Percentiles rank a stretch among this genome's conserved stretches.
These are phyloP conservation scores for Polytrichum commune DNA, from an alignment of 225 moss, liverwort and hornwort species.

Conservation along the genomic window DNA sequence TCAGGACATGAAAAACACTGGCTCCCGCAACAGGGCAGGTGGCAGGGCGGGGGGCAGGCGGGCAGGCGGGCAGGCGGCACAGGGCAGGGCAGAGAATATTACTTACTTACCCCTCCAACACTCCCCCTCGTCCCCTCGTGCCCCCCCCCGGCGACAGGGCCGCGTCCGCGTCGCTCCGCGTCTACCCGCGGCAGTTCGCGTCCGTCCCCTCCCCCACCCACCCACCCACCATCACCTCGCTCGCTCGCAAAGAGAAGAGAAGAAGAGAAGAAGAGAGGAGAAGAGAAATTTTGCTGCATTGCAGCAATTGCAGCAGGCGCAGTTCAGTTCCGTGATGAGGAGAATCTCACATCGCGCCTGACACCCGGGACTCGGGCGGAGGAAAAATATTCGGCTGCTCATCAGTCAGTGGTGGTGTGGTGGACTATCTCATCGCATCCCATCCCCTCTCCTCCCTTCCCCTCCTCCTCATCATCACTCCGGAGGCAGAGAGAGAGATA, in stretches of 20 bases:
- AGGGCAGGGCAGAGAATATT: too few species aligned
- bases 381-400: not conserved
- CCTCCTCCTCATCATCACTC: too few species aligned
- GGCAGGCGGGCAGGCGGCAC: too few species aligned
- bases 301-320: too few species aligned
- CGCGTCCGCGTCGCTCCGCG: not conserved
- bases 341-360: too few species aligned
- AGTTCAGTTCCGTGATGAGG: too few species aligned
- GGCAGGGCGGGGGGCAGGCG: too few species aligned
- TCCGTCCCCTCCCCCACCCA: not conserved
- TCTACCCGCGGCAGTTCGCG: not conserved
- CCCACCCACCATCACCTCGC: not conserved
- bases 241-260: not conserved
- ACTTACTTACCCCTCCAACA: too few species aligned
- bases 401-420: not conserved
- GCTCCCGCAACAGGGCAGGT: too few species aligned
- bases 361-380: not conserved
- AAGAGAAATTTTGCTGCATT: not conserved
- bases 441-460: too few species aligned
- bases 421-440: not conserved
- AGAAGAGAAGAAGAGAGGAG: not conserved
- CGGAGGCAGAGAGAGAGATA: not conserved
- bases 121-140: too few species aligned
- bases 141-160: not conserved
- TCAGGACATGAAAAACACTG: too few species aligned